Percentiles rank a stretch among this genome's conserved stretches.
phyloP scores from a whole-genome alignment of 805 yeast genomes.

The Middelhovenomyces tepae region DNA sequence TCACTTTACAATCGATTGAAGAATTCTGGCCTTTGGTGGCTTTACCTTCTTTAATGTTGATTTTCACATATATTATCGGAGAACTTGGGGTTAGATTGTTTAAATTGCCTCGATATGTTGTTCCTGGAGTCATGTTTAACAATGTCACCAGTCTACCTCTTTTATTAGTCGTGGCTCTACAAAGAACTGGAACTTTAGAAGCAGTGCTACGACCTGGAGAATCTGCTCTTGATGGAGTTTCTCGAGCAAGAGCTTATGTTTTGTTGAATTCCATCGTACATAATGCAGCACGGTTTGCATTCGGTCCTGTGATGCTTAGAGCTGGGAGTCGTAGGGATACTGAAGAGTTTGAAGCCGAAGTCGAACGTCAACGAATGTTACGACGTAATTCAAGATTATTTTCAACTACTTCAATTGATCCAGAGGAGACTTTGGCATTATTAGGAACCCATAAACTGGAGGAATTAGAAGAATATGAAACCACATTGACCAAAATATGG shows the following conservation, averaged over 20 bases:
- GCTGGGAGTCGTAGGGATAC: conserved; percentile 5
- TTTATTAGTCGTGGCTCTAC: conserved; percentile 11
- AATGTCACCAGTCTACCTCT: conserved; percentile 16
- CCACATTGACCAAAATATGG: background rate
- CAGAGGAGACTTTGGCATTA: conserved; percentile 1
- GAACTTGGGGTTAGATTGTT: conserved; percentile 8
- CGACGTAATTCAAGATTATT: background rate
- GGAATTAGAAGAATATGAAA: background rate
- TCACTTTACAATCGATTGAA: conserved; percentile 12
- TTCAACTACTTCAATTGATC: conserved; percentile 1
- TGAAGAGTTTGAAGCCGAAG: background rate
- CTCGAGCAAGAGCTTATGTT: conserved; percentile 15
- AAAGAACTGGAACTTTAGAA: conserved; percentile 13
- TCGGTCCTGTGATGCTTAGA: conserved; percentile 14
- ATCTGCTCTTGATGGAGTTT: conserved; percentile 7
- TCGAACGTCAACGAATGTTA: background rate
- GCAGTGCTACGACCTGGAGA: conserved; percentile 11
- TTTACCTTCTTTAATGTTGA: conserved; percentile 8
- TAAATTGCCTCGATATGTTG: conserved; percentile 10
- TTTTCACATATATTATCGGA: conserved; percentile 10
- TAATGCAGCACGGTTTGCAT: conserved; percentile 14
- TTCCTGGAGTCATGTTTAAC: conserved; percentile 17
- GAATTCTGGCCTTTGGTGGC: conserved; percentile 15
- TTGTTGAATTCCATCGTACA: conserved; percentile 13
- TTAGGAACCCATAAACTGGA: background rate